Percentiles rank a stretch among this genome's conserved stretches.
phyloP scores from a whole-genome alignment of 2,329 filamentous ascomycete species.

The Aspergillus flavus region DNA sequence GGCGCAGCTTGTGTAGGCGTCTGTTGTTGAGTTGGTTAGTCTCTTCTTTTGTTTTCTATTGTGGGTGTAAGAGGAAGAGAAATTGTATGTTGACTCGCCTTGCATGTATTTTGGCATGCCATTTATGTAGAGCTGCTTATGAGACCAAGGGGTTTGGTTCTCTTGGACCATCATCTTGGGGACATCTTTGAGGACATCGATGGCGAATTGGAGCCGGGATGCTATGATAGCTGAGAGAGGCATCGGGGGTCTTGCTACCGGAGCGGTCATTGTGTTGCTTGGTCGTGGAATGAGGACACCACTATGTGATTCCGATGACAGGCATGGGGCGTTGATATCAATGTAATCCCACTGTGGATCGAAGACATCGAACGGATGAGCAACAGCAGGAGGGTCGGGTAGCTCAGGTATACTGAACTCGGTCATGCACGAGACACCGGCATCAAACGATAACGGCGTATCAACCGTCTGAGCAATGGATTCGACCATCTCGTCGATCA shows the following conservation, averaged over 20 bases:
- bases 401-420: not conserved
- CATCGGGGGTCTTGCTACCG: constrained; percentile 9
- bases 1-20: constrained; percentile 57
- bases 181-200: constrained; percentile 51
- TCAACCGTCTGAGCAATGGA: not conserved
- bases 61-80: not conserved
- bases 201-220: constrained; percentile 36
- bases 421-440: not conserved
- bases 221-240: constrained; percentile 24
- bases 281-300: not conserved
- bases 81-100: constrained; percentile 34
- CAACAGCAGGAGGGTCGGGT: not conserved
- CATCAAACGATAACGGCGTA: not conserved
- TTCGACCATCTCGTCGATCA: not conserved
- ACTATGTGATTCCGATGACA: not conserved
- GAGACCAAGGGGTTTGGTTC: constrained; percentile 57
- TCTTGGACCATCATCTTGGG: constrained; percentile 51
- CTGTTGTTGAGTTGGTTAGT: constrained; percentile 31
- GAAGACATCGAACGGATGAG: not conserved
- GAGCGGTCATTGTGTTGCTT: not conserved
- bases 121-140: constrained; percentile 54
- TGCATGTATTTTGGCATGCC: constrained; percentile 56
- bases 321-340: not conserved
- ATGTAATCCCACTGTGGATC: not conserved
- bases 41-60: too few relatives aligned